Percentiles rank a stretch among this genome's conserved stretches.
These are phyloP conservation scores for Capsicum chinense DNA, from an alignment of 257 asterid genomes.

Conservation along the genomic window DNA sequence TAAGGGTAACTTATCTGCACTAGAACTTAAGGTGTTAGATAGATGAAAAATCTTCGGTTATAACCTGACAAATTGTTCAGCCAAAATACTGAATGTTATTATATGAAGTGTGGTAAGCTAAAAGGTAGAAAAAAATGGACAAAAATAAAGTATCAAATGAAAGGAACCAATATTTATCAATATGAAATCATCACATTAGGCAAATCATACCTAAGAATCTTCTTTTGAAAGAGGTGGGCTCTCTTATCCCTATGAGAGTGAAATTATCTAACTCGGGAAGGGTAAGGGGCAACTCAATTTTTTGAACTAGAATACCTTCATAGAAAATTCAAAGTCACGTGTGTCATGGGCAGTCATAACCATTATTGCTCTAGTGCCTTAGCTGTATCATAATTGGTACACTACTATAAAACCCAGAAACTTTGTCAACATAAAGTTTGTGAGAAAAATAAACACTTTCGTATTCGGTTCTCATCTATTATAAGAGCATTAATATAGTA, in stretches of 20 bases:
- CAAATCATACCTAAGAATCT: too few species aligned
- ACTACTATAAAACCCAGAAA: conserved; percentile 29
- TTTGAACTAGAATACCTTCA: conserved; percentile 39
- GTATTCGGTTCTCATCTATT: neutral
- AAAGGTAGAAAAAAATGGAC: too few species aligned
- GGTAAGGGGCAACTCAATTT: too few species aligned
- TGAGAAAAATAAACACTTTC: neutral
- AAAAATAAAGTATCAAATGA: too few species aligned
- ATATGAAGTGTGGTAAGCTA: neutral
- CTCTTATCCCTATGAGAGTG: too few species aligned
- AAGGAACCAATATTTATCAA: too few species aligned
- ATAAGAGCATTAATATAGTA: neutral
- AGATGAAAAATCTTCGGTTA: conserved; percentile 10
- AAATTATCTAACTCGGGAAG: too few species aligned
- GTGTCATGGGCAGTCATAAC: conserved; percentile 99
- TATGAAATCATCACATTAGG: too few species aligned
- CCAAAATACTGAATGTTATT: neutral
- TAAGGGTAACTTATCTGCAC: too few species aligned
- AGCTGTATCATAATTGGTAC: conserved; percentile 59
- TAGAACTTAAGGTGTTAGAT: too few species aligned
- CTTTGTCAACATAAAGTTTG: neutral
- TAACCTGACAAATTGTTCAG: conserved; percentile 58
- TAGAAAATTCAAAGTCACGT: conserved; percentile 92
- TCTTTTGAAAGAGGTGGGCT: too few species aligned
- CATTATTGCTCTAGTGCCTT: conserved; percentile 99